A percentile compares a stretch with the other conserved stretches of the same genome.
Conservation (phyloP, 2,329 filamentous ascomycete species). For the Aspergillus sp. region DNA sequence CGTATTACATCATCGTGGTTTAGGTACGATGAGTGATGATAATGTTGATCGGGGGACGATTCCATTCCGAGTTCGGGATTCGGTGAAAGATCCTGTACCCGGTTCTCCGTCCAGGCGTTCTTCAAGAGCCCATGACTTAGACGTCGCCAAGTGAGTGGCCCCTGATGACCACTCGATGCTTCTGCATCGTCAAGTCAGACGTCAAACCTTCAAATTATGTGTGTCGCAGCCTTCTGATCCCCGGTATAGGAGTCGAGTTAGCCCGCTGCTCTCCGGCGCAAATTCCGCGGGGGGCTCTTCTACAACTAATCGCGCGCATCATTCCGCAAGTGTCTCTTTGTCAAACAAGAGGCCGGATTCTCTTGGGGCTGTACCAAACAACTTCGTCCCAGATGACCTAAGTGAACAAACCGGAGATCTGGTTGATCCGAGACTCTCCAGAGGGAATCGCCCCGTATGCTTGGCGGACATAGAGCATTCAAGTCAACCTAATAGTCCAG, state of each 20-base stretch:
- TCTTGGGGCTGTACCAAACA: slow-evolving; percentile 10
- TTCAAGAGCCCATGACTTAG: background rate
- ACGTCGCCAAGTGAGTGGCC: slow-evolving; percentile 14
- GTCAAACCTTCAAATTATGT: background rate
- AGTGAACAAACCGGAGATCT: slow-evolving; percentile 12
- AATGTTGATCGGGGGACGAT: slow-evolving; percentile 16
- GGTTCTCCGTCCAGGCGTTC: slow-evolving; percentile 2
- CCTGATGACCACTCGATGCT: background rate
- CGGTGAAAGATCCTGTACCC: background rate
- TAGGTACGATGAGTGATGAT: slow-evolving; percentile 21
- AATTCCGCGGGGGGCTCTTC: slow-evolving; percentile 13
- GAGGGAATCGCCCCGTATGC: slow-evolving; percentile 10
- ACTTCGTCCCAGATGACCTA: slow-evolving; percentile 11
- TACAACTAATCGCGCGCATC: slow-evolving; percentile 16
- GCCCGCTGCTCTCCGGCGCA: slow-evolving; percentile 14
- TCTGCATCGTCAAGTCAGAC: background rate
- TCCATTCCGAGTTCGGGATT: slow-evolving; percentile 15
- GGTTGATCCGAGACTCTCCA: slow-evolving; percentile 6
- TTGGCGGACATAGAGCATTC: slow-evolving; percentile 2
- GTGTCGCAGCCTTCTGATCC: slow-evolving; percentile 9
- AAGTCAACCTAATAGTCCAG: slow-evolving; percentile 9
- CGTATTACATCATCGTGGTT: slow-evolving; percentile 15
- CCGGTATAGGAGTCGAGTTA: slow-evolving; percentile 8
- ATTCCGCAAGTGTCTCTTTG: slow-evolving; percentile 17
- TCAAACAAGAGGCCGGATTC: slow-evolving; percentile 17